phyloP scores from a whole-genome alignment of 2,329 filamentous ascomycete species.

The Claviceps maximensis region DNA sequence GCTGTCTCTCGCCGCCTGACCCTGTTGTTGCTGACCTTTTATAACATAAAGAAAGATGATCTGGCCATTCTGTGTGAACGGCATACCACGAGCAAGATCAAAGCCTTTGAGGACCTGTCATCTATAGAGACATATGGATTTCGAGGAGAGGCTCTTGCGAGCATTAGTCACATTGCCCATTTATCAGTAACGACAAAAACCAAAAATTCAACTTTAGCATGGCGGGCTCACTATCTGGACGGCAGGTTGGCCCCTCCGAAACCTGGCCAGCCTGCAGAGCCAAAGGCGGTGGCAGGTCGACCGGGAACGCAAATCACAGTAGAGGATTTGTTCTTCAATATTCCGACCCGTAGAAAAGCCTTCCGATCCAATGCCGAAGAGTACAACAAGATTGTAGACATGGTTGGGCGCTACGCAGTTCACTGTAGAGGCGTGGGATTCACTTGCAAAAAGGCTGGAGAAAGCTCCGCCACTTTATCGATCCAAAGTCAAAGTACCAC shows the following conservation, averaged over 20 bases:
- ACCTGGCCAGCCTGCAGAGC: constrained; percentile 74
- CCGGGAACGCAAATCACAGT: constrained; percentile 91
- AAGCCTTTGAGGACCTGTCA: constrained; percentile 80
- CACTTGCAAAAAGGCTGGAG: constrained; percentile 92
- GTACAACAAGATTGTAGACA: constrained; percentile 93
- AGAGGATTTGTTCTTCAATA: constrained; percentile 94
- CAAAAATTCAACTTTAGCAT: constrained; percentile 74
- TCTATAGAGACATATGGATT: constrained; percentile 96
- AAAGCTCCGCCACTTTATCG: constrained; percentile 69
- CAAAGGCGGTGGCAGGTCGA: constrained; percentile 75
- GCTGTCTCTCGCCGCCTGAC: background rate
- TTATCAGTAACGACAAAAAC: constrained; percentile 91
- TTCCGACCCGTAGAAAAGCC: constrained; percentile 74
- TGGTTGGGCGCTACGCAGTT: constrained; percentile 84
- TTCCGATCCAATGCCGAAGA: constrained; percentile 90
- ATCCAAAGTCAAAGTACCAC: constrained; percentile 60
- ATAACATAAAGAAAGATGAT: constrained; percentile 59
- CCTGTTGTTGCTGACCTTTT: background rate
- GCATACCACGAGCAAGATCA: constrained; percentile 93
- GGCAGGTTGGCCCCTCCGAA: constrained; percentile 73
- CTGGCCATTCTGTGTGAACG: constrained; percentile 84
- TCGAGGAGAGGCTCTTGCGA: constrained; percentile 86
- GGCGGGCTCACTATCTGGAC: constrained; percentile 76
- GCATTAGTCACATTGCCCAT: constrained; percentile 97
- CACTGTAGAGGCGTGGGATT: constrained; percentile 88